Evolutionary conservation across 768 basidiomycete species (phyloP), one percentile per base, ranked within the genome.

Genomic region (Tricholoma sp.): DNA sequence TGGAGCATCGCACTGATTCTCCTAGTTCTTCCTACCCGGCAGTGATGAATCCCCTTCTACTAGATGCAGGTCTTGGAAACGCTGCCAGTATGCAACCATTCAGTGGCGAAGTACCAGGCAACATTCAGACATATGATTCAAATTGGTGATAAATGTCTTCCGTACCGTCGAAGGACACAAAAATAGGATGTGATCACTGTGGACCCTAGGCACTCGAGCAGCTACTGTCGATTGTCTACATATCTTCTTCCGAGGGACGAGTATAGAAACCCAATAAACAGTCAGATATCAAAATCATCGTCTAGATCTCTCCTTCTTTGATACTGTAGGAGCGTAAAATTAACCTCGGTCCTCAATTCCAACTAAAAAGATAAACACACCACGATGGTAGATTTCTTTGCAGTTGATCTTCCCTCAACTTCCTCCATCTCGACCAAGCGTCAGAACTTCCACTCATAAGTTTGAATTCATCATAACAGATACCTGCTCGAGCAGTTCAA

Each of bases 401-500:
- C 41, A 59, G 74, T 72, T 47, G 77, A 69, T 56, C 79, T 77
- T 41, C 75, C 78, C 55, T 81, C 76, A 22, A 75, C 79, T 34
- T 79, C 78, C 61, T 85, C 83, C 70, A 85, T 79, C 83, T 85
- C 59, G 16, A 35, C 11, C 32, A 56, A 32, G 27, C 18, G 57
- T 66, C 12, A 65, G 67, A 49, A 29, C n/a, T 29, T 31, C 12
- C n/a, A 16, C 24, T 24, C 24, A 18, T 50, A 18, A 29, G 16
- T 9, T 29, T 31, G 47, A 50, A 31, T 29, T 29, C 47, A 37
- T 29, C 47, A 37, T 43, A 10, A 14, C 7, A 62, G 72, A n/a
- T 59, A 88, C 94, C 81, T 96, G 91, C 63, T 95, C 89, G 57
- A 96, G 78, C 34, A 96, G 74, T 50, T 85, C 86, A 61, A 97